These are phyloP conservation scores for Barnettozyma siamensis DNA, from an alignment of 805 yeast genomes.

Conservation along the genomic window DNA sequence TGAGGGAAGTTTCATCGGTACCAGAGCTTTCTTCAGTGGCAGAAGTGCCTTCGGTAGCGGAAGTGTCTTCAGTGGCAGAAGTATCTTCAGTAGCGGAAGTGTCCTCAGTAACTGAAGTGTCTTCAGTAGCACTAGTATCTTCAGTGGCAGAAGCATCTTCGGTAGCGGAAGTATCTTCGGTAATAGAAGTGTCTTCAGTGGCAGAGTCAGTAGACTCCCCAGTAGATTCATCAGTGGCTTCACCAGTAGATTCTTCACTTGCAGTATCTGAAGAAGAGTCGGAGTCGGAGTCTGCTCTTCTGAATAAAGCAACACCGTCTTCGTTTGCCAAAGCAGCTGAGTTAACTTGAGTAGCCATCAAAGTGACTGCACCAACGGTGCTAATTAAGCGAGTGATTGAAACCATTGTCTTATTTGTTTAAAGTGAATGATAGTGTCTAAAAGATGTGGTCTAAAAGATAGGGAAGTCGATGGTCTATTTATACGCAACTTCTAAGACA, in stretches of 20 bases:
- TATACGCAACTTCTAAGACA: too few relatives aligned
- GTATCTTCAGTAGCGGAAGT: not conserved
- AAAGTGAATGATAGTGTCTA: too few relatives aligned
- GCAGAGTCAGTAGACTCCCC: constrained; percentile 2
- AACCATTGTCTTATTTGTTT: constrained; percentile 12
- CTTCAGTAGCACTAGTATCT: not conserved
- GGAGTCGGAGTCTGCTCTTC: not conserved
- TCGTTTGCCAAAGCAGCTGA: constrained; percentile 3
- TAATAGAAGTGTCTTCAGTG: too few relatives aligned
- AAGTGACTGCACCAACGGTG: constrained; percentile 6
- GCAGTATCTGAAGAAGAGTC: constrained; percentile 7
- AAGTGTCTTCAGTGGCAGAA: not conserved
- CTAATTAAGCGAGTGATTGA: constrained; percentile 13
- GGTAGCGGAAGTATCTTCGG: not conserved
- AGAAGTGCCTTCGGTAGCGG: not conserved
- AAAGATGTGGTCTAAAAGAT: too few relatives aligned
- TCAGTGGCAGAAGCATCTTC: constrained; percentile 7
- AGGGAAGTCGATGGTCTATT: too few relatives aligned
- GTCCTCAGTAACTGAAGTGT: constrained; percentile 1
- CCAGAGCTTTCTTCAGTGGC: not conserved
- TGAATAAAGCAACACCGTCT: not conserved
- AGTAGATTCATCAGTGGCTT: not conserved
- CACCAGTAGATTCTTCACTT: constrained; percentile 1
- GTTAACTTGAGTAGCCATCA: constrained; percentile 4
- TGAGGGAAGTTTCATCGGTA: not conserved